Base-by-base conservation (phyloP, 805 yeast species). In the Hemisphaericaspora nanyangensis region DNA sequence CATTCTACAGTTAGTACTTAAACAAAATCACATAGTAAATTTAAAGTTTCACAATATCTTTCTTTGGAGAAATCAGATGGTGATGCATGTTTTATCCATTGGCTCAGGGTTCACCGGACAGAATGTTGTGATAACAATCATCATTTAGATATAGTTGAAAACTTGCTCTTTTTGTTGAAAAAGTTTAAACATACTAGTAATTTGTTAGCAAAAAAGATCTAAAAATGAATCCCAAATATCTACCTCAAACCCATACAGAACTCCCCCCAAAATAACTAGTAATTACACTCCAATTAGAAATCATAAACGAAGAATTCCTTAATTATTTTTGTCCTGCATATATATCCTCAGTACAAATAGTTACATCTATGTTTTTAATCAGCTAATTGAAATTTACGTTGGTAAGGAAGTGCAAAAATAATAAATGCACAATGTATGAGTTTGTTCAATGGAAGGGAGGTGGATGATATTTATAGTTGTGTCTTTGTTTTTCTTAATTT, bases 61-160 rank as follows among this genome's bases (percentile, higher is more conserved):
- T n/a, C n/a, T n/a, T n/a, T n/a, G n/a, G 26, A 22, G 26, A 22
- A 51, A 57, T 86, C 95, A 87, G 95, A 84, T 87, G 96, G 96
- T 87, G 95, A 87, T 87, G 96, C 96, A 87, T 87, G 96, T 54
- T 31, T 79, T 69, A 77, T 81, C 85, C 85, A 67, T 16, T 66
- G 84, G 93, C 82, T 80, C 93, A 85, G 75, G 76, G 55, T 57
- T 74, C 78, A 64, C 78, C 77, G 74, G 70, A 63, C 58, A 58
- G 42, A 47, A 43, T 41, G 50, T 40, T 48, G 58, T 49, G 56
- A 40, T 33, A 44, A 53, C 51, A 38, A 46, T 56, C 61, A 57
- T 57, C 62, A 57, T 55, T 36, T 35, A 39, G 44, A 43, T 34
- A 25, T n/a, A 22, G 26, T 12, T 22, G 26, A 22, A 22, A 22